Percentiles rank a stretch among this genome's conserved stretches.
phyloP scores from a whole-genome alignment of 2,329 filamentous ascomycete species.

The Sclerotinia subarctica region DNA sequence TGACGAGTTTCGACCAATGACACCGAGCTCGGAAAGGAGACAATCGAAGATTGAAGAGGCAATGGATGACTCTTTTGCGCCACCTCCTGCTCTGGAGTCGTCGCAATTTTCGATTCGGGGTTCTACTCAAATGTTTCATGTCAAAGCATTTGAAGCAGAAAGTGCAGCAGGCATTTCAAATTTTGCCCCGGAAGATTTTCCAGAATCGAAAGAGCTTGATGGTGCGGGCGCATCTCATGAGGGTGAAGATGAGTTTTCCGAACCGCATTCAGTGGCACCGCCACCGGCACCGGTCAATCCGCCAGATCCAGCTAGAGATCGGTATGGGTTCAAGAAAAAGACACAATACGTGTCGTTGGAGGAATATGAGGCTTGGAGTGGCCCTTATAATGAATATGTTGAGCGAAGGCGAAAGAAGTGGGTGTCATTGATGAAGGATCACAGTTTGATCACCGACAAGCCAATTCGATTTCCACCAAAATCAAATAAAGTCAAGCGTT shows the following conservation, averaged over 20 bases:
- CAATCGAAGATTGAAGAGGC: conserved; percentile 29
- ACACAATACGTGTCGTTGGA: conserved; percentile 73
- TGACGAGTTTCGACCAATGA: conserved; percentile 24
- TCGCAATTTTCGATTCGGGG: conserved; percentile 36
- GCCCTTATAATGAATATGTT: conserved; percentile 70
- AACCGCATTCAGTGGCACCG: conserved; percentile 15
- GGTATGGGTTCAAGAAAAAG: conserved; percentile 89
- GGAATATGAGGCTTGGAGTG: conserved; percentile 81
- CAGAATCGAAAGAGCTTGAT: conserved; percentile 16
- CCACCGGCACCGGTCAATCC: conserved; percentile 26
- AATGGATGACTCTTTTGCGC: conserved; percentile 29
- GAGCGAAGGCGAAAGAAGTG: conserved; percentile 77
- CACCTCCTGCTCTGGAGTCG: conserved; percentile 9
- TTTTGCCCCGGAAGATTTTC: neutral
- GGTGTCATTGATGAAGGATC: conserved; percentile 72
- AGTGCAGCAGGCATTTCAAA: conserved; percentile 43
- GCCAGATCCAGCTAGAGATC: conserved; percentile 54
- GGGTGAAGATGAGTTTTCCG: conserved; percentile 22
- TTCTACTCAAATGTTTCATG: conserved; percentile 42
- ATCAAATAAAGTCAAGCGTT: conserved; percentile 81
- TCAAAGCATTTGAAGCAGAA: conserved; percentile 39
- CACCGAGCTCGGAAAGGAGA: conserved; percentile 29
- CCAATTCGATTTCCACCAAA: conserved; percentile 77
- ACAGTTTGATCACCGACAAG: conserved; percentile 65
- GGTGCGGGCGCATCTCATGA: conserved; percentile 22